Percentiles rank a stretch among this genome's conserved stretches.
These are phyloP conservation scores for Apostasia shenzhenica DNA, from an alignment of 106 monocot species.

Conservation along the genomic window DNA sequence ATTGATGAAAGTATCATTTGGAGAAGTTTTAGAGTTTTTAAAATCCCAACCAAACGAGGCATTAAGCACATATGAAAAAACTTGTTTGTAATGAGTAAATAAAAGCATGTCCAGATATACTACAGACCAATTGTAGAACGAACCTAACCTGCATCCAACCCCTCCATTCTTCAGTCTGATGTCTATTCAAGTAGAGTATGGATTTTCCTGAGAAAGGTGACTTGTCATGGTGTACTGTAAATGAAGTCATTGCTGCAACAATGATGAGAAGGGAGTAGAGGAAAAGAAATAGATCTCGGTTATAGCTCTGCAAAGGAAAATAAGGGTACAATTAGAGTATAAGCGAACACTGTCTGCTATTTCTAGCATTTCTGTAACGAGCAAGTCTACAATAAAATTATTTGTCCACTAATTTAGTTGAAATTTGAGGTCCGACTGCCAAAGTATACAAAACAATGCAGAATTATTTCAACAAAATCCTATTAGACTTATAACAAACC, in stretches of 20 bases:
- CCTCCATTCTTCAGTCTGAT: slow-evolving; percentile 99
- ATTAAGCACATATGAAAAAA: too few species aligned
- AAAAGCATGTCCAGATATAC: too few species aligned
- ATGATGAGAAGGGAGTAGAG: slow-evolving; percentile 91
- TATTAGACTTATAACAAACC: too few species aligned
- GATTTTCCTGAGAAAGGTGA: slow-evolving; percentile 84
- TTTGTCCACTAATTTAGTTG: neutral
- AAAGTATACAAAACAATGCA: neutral
- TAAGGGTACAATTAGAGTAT: slow-evolving; percentile 1
- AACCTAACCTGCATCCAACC: slow-evolving; percentile 95
- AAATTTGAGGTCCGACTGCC: neutral
- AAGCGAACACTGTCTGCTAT: neutral
- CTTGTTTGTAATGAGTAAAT: too few species aligned
- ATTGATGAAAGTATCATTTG: too few species aligned
- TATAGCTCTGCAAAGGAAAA: slow-evolving; percentile 59
- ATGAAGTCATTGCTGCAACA: slow-evolving; percentile 83
- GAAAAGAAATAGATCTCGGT: slow-evolving; percentile 85
- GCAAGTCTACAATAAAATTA: neutral
- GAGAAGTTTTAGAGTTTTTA: too few species aligned
- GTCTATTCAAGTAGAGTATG: slow-evolving; percentile 82
- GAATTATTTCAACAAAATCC: neutral
- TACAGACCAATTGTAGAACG: too few species aligned
- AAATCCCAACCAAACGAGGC: too few species aligned
- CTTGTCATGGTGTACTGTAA: slow-evolving; percentile 79
- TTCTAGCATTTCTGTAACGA: neutral